These are phyloP conservation scores for Collybiopsis luxurians DNA, from an alignment of 768 basidiomycete species.

Conservation along the genomic window DNA sequence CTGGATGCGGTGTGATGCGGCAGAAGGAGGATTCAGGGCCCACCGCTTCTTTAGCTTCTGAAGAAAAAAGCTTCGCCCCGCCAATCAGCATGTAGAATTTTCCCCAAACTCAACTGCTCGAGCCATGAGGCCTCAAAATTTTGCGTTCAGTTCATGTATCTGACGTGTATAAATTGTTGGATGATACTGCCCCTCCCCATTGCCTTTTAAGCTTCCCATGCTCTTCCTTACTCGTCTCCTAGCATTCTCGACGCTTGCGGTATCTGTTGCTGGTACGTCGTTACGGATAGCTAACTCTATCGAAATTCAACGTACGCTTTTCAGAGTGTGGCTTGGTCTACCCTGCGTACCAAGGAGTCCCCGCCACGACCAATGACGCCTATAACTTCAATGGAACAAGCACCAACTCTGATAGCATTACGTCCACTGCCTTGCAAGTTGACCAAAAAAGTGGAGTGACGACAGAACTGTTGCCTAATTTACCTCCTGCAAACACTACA, in stretches of 20 bases:
- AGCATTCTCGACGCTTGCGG: neutral
- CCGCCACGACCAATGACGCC: neutral
- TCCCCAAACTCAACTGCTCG: neutral
- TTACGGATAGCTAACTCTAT: neutral
- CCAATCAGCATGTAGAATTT: neutral
- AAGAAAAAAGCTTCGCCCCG: neutral
- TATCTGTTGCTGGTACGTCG: neutral
- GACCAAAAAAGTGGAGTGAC: constrained; percentile 37
- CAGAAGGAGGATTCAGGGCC: neutral
- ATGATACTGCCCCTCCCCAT: neutral
- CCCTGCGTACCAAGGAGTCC: constrained; percentile 5
- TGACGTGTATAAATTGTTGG: neutral
- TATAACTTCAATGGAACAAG: constrained; percentile 10
- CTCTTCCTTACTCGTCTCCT: neutral
- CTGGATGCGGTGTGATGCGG: neutral
- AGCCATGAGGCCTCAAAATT: neutral
- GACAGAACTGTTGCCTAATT: constrained; percentile 27
- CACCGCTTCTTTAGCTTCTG: neutral
- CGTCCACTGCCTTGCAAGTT: constrained; percentile 29
- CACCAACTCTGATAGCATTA: constrained; percentile 34
- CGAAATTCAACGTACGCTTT: too few relatives aligned
- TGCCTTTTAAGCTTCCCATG: neutral
- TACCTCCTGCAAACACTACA: constrained; percentile 31
- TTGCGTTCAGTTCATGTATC: neutral
- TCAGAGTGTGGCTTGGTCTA: constrained; percentile 1